Evolutionary conservation across 306 rosid species (phyloP).

Genomic region (Astragalus membranaceus): DNA sequence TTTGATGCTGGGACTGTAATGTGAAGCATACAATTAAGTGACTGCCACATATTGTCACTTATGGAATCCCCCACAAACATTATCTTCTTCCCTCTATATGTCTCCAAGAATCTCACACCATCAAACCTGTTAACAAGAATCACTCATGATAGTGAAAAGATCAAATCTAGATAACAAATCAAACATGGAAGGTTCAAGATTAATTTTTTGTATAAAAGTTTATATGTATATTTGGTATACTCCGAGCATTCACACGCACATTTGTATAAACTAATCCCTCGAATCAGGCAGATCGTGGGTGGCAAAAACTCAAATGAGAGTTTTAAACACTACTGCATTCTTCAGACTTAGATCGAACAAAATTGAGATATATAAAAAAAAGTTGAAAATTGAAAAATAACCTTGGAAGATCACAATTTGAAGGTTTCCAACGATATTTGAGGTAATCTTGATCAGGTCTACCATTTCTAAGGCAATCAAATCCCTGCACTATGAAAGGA

Average conservation of each 20-base stretch:
- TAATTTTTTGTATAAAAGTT: no score
- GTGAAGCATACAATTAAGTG: constrained; percentile 64
- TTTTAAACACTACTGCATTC: no score
- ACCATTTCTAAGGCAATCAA: constrained; percentile 50
- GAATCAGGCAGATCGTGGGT: no score
- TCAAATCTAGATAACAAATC: not conserved
- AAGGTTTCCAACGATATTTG: constrained; percentile 58
- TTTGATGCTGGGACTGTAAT: constrained; percentile 41
- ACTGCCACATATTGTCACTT: constrained; percentile 77
- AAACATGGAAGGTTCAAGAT: no score
- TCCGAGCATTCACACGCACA: no score
- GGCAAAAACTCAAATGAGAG: no score
- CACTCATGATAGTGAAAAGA: not conserved
- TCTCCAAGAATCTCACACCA: constrained; percentile 54
- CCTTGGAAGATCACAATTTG: constrained; percentile 52
- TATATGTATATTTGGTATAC: no score
- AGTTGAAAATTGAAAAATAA: not conserved
- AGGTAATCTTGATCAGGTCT: constrained; percentile 48
- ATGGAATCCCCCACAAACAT: constrained; percentile 81
- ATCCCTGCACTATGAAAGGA: constrained; percentile 45
- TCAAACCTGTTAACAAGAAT: constrained; percentile 39
- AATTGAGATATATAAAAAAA: not conserved
- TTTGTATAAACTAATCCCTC: no score
- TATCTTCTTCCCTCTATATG: constrained; percentile 51
- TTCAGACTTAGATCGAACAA: no score